Percentiles rank a stretch among this genome's conserved stretches.
Conservation (phyloP, 129 eudicot species). For the Kitagawia praeruptora region DNA sequence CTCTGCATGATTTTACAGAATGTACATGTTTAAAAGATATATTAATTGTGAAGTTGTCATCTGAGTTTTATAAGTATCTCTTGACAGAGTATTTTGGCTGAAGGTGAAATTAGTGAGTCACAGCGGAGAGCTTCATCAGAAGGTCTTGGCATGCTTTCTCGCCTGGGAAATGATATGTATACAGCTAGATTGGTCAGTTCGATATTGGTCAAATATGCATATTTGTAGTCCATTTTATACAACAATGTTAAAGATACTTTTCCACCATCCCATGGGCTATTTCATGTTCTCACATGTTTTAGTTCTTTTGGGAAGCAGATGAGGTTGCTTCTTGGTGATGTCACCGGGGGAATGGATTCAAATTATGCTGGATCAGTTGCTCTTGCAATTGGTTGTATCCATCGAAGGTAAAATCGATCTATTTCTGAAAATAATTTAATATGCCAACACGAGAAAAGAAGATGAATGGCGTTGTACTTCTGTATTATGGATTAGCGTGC, state of each 20-base stretch:
- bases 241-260: not conserved
- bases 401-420: slow-evolving; percentile 58
- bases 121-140: slow-evolving; percentile 96
- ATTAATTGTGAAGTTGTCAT: not conserved
- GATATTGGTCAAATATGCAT: slow-evolving; percentile 2
- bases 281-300: slow-evolving; percentile 10
- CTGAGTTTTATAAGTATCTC: slow-evolving; percentile 3
- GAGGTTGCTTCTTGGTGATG: slow-evolving; percentile 62
- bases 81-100: slow-evolving; percentile 81
- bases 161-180: slow-evolving; percentile 84
- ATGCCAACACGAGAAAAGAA: not conserved
- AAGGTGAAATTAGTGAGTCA: slow-evolving; percentile 85
- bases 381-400: slow-evolving; percentile 91
- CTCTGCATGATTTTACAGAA: slow-evolving; percentile 9
- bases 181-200: slow-evolving; percentile 85
- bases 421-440: not conserved
- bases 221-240: slow-evolving; percentile 1
- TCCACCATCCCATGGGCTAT: not conserved
- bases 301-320: slow-evolving; percentile 41
- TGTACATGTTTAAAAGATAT: slow-evolving; percentile 11
- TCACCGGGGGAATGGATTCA: slow-evolving; percentile 43
- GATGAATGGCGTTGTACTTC: not conserved
- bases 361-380: slow-evolving; percentile 81
- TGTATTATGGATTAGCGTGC: not conserved
- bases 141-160: slow-evolving; percentile 91